Conservation (phyloP, 805 yeast genomes). For the Huiozyma sinensis region DNA sequence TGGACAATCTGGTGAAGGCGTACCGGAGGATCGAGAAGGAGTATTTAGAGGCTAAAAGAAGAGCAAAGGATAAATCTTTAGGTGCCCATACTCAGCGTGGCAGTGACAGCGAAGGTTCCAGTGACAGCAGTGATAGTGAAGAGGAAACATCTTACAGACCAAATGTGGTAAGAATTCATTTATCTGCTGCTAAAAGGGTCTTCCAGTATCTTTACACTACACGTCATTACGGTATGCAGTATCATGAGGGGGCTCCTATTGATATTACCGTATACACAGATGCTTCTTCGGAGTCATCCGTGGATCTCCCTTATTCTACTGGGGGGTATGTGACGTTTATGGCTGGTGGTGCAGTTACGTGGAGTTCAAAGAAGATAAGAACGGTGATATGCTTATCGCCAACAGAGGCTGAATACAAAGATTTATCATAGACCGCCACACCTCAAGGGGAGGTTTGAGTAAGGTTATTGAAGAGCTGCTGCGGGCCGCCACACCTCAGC, state of each 20-base stretch:
- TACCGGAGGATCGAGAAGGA: conserved; percentile 55
- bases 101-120: conserved; percentile 32
- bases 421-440: not conserved
- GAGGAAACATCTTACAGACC: conserved; percentile 42
- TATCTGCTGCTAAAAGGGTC: conserved; percentile 1
- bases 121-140: conserved; percentile 14
- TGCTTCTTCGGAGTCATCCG: conserved; percentile 6
- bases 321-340: conserved; percentile 6
- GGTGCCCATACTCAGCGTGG: conserved; percentile 12
- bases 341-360: conserved; percentile 7
- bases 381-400: not conserved
- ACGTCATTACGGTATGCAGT: not conserved
- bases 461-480: too few species aligned
- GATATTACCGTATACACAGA: conserved; percentile 1
- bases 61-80: conserved; percentile 25
- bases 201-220: conserved; percentile 5
- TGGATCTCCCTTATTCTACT: conserved; percentile 7
- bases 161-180: conserved; percentile 33
- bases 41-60: conserved; percentile 28
- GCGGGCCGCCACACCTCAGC: too few species aligned
- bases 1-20: conserved; percentile 77
- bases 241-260: not conserved
- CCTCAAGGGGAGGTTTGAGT: too few species aligned
- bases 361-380: conserved; percentile 9
- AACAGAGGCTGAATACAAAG: not conserved